A percentile compares a stretch with the other conserved stretches of the same genome.
These are phyloP conservation scores for Hypoxylon sp. DNA, from an alignment of 2,329 filamentous ascomycete genomes.

Conservation along the genomic window DNA sequence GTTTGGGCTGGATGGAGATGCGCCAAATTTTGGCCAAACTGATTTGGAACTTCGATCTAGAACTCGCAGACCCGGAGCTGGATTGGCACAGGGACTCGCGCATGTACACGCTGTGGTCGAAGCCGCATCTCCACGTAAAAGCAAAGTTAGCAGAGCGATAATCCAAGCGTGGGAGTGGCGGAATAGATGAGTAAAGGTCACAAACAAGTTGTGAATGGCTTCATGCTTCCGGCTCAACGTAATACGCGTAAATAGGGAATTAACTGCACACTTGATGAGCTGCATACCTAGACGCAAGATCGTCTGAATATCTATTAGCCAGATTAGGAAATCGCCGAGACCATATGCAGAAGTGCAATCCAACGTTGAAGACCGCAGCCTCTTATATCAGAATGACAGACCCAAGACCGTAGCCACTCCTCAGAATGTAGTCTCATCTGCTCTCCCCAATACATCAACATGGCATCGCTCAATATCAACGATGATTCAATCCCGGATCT, in stretches of 20 bases:
- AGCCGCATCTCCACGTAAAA: slow-evolving; percentile 41
- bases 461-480: slow-evolving; percentile 42
- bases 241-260: slow-evolving; percentile 9
- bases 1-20: slow-evolving; percentile 36
- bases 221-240: not conserved
- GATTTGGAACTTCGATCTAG: slow-evolving; percentile 44
- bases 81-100: slow-evolving; percentile 47
- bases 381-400: slow-evolving; percentile 3
- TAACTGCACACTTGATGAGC: not conserved
- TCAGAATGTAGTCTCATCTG: not conserved
- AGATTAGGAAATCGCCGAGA: slow-evolving; percentile 26
- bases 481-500: slow-evolving; percentile 43
- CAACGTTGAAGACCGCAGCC: not conserved
- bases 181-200: not conserved
- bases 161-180: not conserved
- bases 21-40: slow-evolving; percentile 24
- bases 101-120: slow-evolving; percentile 47
- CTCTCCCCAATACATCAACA: slow-evolving; percentile 12
- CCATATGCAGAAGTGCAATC: not conserved
- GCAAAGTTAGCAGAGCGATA: slow-evolving; percentile 6
- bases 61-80: slow-evolving; percentile 36
- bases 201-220: not conserved
- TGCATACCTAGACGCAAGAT: slow-evolving; percentile 2
- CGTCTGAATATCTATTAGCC: slow-evolving; percentile 9
- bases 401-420: not conserved